Evolutionary conservation across 2,329 filamentous ascomycete genomes (phyloP).

Genomic region (Colletotrichum viniferum): DNA sequence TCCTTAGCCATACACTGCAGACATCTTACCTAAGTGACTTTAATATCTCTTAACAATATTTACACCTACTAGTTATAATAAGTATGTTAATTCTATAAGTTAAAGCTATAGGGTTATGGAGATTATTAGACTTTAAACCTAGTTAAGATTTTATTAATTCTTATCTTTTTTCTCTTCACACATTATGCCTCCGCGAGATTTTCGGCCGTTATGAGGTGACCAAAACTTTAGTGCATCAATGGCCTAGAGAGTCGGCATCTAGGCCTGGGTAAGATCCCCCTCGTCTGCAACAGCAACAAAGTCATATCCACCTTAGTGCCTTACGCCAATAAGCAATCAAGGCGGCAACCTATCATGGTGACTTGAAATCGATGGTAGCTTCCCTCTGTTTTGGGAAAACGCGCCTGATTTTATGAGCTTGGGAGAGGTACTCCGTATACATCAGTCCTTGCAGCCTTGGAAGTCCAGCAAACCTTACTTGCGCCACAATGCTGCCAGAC

Average conservation of each 20-base stretch:
- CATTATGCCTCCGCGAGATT: background rate
- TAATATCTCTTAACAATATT: background rate
- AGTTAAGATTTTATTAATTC: background rate
- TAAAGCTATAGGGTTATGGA: background rate
- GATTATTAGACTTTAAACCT: background rate
- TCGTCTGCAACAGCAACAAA: background rate
- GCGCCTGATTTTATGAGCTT: background rate
- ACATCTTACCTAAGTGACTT: background rate
- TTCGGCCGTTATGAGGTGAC: background rate
- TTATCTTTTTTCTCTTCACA: background rate
- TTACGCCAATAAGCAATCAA: background rate
- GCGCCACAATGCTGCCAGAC: background rate
- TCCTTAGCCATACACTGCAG: background rate
- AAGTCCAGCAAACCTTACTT: background rate
- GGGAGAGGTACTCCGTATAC: background rate
- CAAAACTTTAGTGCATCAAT: background rate
- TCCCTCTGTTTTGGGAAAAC: background rate
- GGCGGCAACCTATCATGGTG: background rate
- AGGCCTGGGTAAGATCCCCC: background rate
- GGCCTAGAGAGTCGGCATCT: background rate
- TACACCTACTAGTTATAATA: background rate
- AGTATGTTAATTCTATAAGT: background rate
- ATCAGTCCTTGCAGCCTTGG: background rate
- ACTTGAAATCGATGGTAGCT: background rate
- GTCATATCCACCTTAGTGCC: rapidly evolving